These are phyloP conservation scores for Trichosporon ovoides DNA, from an alignment of 1,284 basidiomycete species.

Conservation along the genomic window DNA sequence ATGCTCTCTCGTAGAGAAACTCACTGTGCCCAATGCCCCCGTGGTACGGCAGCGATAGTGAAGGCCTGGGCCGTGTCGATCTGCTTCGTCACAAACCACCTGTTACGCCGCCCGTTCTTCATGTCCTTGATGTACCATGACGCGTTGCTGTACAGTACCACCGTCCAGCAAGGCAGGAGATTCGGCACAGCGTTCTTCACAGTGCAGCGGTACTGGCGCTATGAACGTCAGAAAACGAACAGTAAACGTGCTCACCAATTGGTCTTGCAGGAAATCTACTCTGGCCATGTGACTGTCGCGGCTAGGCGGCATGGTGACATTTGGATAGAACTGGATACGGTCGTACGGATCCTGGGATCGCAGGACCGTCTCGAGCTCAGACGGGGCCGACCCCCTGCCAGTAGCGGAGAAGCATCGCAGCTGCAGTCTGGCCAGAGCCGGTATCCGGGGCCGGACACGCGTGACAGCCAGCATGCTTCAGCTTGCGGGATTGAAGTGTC, in stretches of 20 bases:
- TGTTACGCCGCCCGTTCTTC: neutral
- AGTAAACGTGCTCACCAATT: neutral
- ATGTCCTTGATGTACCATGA: neutral
- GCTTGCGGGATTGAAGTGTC: too few species aligned
- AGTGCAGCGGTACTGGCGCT: neutral
- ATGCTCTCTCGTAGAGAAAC: neutral
- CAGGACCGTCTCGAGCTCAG: neutral
- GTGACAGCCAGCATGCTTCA: neutral
- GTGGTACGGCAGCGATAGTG: slow-evolving; percentile 18
- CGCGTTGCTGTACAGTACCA: neutral
- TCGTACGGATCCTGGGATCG: neutral
- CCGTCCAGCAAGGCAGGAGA: slow-evolving; percentile 24
- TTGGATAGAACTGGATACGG: slow-evolving; percentile 1
- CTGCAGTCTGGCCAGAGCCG: neutral
- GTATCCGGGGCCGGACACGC: neutral
- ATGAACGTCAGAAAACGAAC: too few species aligned
- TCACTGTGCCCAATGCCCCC: slow-evolving; percentile 27
- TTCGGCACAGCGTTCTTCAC: neutral
- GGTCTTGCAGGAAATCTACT: neutral
- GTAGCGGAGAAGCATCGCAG: neutral
- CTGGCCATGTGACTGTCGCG: neutral
- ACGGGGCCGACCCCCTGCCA: neutral
- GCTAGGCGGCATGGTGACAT: neutral
- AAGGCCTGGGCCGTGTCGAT: neutral
- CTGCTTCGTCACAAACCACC: too few species aligned